phyloP scores from a whole-genome alignment of 768 basidiomycete genomes.

The Galerina marginata region DNA sequence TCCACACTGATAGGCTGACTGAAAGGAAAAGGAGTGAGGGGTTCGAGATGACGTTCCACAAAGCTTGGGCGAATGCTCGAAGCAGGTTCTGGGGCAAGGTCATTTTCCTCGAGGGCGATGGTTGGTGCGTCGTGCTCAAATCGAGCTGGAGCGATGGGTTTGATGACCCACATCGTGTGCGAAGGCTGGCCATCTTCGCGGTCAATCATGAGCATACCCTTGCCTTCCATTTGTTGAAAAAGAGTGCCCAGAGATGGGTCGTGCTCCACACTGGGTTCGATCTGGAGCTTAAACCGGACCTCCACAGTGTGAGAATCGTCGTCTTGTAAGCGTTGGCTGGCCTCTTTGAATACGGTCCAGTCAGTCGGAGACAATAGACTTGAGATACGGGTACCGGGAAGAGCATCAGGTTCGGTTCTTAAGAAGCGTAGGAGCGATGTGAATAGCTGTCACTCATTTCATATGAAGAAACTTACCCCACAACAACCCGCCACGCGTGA shows the following conservation, averaged over 20 bases:
- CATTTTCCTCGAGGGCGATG: conserved; percentile 59
- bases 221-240: conserved; percentile 92
- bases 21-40: conserved; percentile 76
- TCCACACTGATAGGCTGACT: conserved; percentile 78
- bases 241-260: conserved; percentile 60
- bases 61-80: conserved; percentile 45
- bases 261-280: conserved; percentile 64
- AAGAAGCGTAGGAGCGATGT: background rate
- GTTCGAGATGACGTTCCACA: conserved; percentile 45
- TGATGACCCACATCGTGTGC: conserved; percentile 99
- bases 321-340: conserved; percentile 81
- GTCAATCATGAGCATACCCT: conserved; percentile 98
- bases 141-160: conserved; percentile 75
- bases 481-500: conserved; percentile 92
- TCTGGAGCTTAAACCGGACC: conserved; percentile 84
- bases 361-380: conserved; percentile 80
- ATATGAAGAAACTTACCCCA: conserved; percentile 64
- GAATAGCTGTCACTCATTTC: background rate
- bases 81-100: conserved; percentile 47
- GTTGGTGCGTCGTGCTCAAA: conserved; percentile 70
- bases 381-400: conserved; percentile 82
- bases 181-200: conserved; percentile 85
- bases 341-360: conserved; percentile 83
- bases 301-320: conserved; percentile 96
- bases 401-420: conserved; percentile 83